These are phyloP conservation scores for Phoma sp. DNA, from an alignment of 2,329 filamentous ascomycete genomes.

Conservation along the genomic window DNA sequence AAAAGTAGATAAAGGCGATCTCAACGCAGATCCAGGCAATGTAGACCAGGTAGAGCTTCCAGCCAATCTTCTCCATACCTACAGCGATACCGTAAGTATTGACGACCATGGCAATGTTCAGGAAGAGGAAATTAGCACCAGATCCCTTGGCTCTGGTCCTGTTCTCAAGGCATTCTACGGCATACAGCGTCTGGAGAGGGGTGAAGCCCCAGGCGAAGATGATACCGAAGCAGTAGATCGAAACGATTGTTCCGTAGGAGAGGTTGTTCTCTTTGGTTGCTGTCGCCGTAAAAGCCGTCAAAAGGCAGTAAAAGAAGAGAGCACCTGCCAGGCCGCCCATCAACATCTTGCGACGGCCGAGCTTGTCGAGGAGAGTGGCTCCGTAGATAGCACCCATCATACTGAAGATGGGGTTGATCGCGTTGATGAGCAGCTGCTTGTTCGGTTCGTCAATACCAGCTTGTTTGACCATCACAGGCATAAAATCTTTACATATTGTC, in stretches of 20 bases:
- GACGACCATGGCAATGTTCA: slow-evolving; percentile 43
- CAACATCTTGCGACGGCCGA: slow-evolving; percentile 46
- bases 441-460: slow-evolving; percentile 46
- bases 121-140: slow-evolving; percentile 42
- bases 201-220: slow-evolving; percentile 51
- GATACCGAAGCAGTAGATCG: slow-evolving; percentile 50
- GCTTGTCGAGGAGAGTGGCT: slow-evolving; percentile 42
- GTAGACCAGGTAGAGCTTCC: slow-evolving; percentile 42
- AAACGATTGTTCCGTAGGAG: slow-evolving; percentile 49
- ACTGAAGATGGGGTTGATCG: slow-evolving; percentile 50
- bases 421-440: slow-evolving; percentile 50
- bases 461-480: slow-evolving; percentile 44
- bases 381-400: slow-evolving; percentile 49
- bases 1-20: slow-evolving; percentile 33
- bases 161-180: slow-evolving; percentile 49
- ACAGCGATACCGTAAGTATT: slow-evolving; percentile 43
- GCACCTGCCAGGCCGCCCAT: slow-evolving; percentile 44
- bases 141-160: slow-evolving; percentile 48
- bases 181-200: slow-evolving; percentile 48
- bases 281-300: slow-evolving; percentile 47
- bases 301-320: slow-evolving; percentile 43
- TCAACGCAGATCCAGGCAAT: slow-evolving; percentile 43
- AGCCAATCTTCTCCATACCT: slow-evolving; percentile 40
- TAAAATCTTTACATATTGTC: neutral
- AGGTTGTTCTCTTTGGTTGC: slow-evolving; percentile 31